These are phyloP conservation scores for Tubosaeta brunneosetosa DNA, from an alignment of 768 basidiomycete species.

Conservation along the genomic window DNA sequence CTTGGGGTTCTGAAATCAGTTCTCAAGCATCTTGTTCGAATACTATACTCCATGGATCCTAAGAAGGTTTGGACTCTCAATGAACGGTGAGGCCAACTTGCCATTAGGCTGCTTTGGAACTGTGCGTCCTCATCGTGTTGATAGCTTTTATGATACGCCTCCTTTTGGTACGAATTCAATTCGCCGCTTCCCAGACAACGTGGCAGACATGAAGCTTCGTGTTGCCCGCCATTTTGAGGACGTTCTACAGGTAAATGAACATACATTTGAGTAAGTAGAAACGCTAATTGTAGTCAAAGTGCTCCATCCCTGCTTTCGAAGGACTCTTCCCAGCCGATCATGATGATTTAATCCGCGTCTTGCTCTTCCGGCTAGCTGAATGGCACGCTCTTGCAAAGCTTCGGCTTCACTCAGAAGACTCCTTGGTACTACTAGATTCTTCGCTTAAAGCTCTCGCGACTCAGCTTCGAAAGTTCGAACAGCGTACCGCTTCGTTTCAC, in stretches of 20 bases:
- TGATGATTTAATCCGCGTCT: constrained; percentile 12
- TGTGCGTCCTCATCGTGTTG: background rate
- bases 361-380: constrained; percentile 22
- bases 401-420: constrained; percentile 32
- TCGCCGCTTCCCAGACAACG: constrained; percentile 31
- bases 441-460: too few relatives aligned
- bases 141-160: constrained; percentile 14
- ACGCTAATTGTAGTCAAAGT: constrained; percentile 20
- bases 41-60: constrained; percentile 20
- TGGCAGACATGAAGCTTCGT: constrained; percentile 33
- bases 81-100: too few relatives aligned
- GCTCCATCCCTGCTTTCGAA: constrained; percentile 30
- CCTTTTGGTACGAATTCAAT: constrained; percentile 31
- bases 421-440: too few relatives aligned
- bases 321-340: constrained; percentile 26
- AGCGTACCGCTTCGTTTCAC: too few relatives aligned
- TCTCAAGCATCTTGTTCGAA: constrained; percentile 34
- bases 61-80: constrained; percentile 21
- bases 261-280: too few relatives aligned
- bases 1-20: constrained; percentile 36
- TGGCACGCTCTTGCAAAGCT: constrained; percentile 37
- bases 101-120: too few relatives aligned
- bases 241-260: constrained; percentile 34
- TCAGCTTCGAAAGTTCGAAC: constrained; percentile 25
- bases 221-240: constrained; percentile 41